Evolutionary conservation across 2,329 filamentous ascomycete genomes (phyloP).

Genomic region (Penicillium vulpinum): DNA sequence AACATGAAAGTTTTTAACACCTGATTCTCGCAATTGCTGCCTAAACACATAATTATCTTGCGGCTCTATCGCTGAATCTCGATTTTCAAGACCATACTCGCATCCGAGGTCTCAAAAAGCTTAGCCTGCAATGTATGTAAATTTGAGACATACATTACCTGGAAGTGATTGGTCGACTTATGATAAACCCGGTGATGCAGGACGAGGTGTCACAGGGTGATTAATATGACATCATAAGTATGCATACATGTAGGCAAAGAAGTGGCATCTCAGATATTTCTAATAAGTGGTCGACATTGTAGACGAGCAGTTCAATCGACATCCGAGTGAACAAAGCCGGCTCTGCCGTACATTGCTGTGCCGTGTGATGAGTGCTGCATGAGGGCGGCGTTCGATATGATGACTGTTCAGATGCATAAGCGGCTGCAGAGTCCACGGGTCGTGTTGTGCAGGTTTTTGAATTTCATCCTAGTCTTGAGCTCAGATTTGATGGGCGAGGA

Average conservation of each 20-base stretch:
- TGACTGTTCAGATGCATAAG: slow-evolving; percentile 19
- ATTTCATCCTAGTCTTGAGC: slow-evolving; percentile 28
- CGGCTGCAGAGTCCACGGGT: slow-evolving; percentile 2
- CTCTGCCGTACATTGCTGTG: background rate
- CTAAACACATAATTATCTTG: background rate
- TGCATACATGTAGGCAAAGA: too few relatives aligned
- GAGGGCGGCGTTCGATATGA: slow-evolving; percentile 23
- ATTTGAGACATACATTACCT: background rate
- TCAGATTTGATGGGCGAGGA: slow-evolving; percentile 29
- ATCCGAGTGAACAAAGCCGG: slow-evolving; percentile 18
- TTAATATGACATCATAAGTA: slow-evolving; percentile 5
- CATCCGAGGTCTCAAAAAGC: slow-evolving; percentile 1
- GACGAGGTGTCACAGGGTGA: background rate
- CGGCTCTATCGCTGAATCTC: background rate
- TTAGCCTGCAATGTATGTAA: slow-evolving; percentile 2
- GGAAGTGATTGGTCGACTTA: background rate
- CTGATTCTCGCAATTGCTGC: background rate
- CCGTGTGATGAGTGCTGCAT: slow-evolving; percentile 20
- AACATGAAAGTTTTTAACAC: background rate
- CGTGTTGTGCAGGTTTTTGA: slow-evolving; percentile 27
- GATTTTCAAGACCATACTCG: background rate
- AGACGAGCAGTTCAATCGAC: slow-evolving; percentile 16
- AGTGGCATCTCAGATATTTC: too few relatives aligned
- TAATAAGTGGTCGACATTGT: slow-evolving; percentile 12
- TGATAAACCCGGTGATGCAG: background rate